phyloP scores from a whole-genome alignment of 1,139 yeast species.

The Hanseniaspora uvarum region DNA sequence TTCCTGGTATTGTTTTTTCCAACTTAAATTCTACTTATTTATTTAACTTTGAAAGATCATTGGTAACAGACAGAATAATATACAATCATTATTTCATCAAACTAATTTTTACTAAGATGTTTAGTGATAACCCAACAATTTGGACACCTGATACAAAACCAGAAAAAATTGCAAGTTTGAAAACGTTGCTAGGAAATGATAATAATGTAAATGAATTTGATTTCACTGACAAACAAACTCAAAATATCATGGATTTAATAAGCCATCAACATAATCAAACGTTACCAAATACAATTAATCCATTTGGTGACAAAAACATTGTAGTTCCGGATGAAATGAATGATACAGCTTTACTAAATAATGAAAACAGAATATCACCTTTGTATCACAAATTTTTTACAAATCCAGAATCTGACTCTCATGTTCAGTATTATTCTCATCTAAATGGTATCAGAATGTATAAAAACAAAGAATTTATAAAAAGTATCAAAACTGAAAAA shows the following conservation, averaged over 20 bases:
- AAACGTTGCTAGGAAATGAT: conserved; percentile 28
- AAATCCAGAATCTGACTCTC: conserved; percentile 81
- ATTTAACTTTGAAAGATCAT: conserved; percentile 57
- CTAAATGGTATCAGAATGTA: conserved; percentile 56
- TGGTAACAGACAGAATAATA: conserved; percentile 49
- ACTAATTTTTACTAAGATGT: conserved; percentile 50
- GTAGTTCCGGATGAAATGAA: neutral
- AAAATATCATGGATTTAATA: conserved; percentile 4
- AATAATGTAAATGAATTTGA: conserved; percentile 28
- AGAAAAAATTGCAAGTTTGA: conserved; percentile 35
- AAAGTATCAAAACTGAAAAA: conserved; percentile 11
- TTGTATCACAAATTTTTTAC: conserved; percentile 69
- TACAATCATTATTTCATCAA: conserved; percentile 57
- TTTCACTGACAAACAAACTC: conserved; percentile 12
- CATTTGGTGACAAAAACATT: neutral
- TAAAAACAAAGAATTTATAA: conserved; percentile 34
- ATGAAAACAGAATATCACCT: conserved; percentile 42
- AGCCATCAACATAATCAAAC: neutral
- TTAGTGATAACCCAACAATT: conserved; percentile 60
- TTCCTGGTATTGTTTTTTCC: conserved; percentile 44
- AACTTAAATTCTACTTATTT: conserved; percentile 62
- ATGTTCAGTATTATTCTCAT: conserved; percentile 66
- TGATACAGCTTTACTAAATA: conserved; percentile 18
- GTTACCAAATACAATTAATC: neutral
- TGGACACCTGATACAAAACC: conserved; percentile 49